phyloP scores from a whole-genome alignment of 2,329 filamentous ascomycete genomes.

The Claviceps sp. region DNA sequence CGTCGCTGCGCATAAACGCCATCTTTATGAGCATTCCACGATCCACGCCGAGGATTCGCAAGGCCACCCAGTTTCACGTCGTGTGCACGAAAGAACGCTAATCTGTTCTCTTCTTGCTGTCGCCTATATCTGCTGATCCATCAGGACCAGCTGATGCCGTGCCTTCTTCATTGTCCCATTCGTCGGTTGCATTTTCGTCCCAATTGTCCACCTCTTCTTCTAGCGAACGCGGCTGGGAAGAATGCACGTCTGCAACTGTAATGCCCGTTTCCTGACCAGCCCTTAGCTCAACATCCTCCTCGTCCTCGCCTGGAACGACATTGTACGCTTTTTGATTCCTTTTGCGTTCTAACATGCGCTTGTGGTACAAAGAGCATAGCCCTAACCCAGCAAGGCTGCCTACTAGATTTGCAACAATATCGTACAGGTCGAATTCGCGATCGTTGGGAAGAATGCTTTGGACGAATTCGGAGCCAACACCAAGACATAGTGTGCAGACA shows the following conservation, averaged over 20 bases:
- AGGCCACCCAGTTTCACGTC: background rate
- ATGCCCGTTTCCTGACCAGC: slow-evolving; percentile 56
- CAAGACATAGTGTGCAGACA: slow-evolving; percentile 59
- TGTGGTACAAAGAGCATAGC: slow-evolving; percentile 83
- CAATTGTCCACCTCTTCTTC: slow-evolving; percentile 85
- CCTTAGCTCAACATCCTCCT: slow-evolving; percentile 65
- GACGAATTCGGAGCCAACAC: slow-evolving; percentile 62
- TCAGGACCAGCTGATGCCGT: slow-evolving; percentile 7
- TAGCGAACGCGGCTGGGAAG: slow-evolving; percentile 28
- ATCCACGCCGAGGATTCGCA: background rate
- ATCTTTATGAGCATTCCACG: background rate
- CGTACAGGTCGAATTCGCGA: slow-evolving; percentile 60
- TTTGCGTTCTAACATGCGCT: slow-evolving; percentile 84
- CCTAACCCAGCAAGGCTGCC: slow-evolving; percentile 61
- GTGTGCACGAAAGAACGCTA: slow-evolving; percentile 7
- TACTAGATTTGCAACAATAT: slow-evolving; percentile 77
- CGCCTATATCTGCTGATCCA: slow-evolving; percentile 16
- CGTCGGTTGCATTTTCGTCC: slow-evolving; percentile 66
- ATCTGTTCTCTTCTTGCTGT: slow-evolving; percentile 21
- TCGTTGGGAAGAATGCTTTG: slow-evolving; percentile 64
- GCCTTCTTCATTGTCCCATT: slow-evolving; percentile 39
- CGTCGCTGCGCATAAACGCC: slow-evolving; percentile 1
- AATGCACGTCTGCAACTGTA: slow-evolving; percentile 18
- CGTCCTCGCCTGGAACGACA: slow-evolving; percentile 50
- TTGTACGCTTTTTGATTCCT: slow-evolving; percentile 61